These are phyloP conservation scores for Pseudophaeomoniella oleicola DNA, from an alignment of 2,329 filamentous ascomycete genomes.

Conservation along the genomic window DNA sequence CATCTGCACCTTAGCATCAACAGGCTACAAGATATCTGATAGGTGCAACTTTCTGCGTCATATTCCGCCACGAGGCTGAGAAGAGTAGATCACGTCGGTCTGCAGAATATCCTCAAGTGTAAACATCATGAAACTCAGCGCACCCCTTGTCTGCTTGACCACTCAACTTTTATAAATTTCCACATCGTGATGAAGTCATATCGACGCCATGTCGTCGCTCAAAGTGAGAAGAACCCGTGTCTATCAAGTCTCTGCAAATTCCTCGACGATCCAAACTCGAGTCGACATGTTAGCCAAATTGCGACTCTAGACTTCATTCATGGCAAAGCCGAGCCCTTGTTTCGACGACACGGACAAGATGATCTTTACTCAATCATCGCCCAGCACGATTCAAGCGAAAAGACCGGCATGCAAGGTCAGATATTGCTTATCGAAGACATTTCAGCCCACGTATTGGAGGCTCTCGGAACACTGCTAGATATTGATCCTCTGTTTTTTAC, in stretches of 20 bases:
- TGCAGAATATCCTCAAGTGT: not conserved
- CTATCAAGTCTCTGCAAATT: not conserved
- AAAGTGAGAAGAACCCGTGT: not conserved
- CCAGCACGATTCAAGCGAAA: not conserved
- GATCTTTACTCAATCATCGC: not conserved
- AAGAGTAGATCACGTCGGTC: not conserved
- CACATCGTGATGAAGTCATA: not conserved
- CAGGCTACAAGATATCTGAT: not conserved
- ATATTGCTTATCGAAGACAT: constrained; percentile 3
- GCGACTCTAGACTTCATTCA: not conserved
- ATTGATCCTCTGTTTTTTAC: constrained; percentile 5
- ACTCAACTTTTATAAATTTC: not conserved
- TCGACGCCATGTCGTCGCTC: not conserved
- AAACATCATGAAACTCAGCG: not conserved
- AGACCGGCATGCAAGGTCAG: not conserved
- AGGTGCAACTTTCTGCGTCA: not conserved
- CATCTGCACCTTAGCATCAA: not conserved
- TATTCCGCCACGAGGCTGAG: not conserved
- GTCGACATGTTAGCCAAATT: not conserved
- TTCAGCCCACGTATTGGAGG: constrained; percentile 1
- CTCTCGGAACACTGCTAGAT: not conserved
- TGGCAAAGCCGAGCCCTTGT: not conserved
- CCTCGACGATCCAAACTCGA: not conserved
- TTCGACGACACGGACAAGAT: not conserved
- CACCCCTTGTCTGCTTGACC: not conserved